Evolutionary conservation across 2,329 filamentous ascomycete species (phyloP).

Genomic region (Colletotrichum plurivorum): DNA sequence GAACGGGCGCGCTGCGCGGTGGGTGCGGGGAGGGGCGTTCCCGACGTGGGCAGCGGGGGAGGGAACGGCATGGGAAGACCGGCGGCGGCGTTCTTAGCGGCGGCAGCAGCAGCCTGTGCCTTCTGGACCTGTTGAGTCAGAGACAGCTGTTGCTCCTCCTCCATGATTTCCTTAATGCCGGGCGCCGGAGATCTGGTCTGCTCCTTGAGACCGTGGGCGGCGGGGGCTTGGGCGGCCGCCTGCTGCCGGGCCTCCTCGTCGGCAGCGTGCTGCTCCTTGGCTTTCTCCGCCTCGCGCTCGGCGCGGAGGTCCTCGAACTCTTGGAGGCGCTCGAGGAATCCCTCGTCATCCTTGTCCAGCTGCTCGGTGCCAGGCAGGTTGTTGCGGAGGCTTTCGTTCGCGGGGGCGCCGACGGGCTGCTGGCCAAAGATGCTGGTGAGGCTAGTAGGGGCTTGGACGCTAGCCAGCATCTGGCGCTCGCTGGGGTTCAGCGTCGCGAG

Average conservation of each 20-base stretch:
- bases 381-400: slow-evolving; percentile 58
- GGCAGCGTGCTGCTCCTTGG: slow-evolving; percentile 44
- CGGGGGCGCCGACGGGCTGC: slow-evolving; percentile 55
- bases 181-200: slow-evolving; percentile 26
- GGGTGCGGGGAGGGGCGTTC: slow-evolving; percentile 88
- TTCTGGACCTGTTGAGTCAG: slow-evolving; percentile 89
- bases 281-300: slow-evolving; percentile 74
- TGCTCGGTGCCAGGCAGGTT: slow-evolving; percentile 66
- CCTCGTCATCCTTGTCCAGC: slow-evolving; percentile 68
- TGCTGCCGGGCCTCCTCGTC: slow-evolving; percentile 41
- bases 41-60: slow-evolving; percentile 79
- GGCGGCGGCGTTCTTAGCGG: slow-evolving; percentile 64
- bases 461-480: slow-evolving; percentile 68
- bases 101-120: slow-evolving; percentile 67
- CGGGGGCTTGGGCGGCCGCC: slow-evolving; percentile 23
- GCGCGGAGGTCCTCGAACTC: slow-evolving; percentile 86
- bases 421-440: slow-evolving; percentile 45
- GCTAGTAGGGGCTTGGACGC: slow-evolving; percentile 51
- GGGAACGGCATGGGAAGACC: slow-evolving; percentile 84
- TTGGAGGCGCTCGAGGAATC: slow-evolving; percentile 79
- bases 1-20: slow-evolving; percentile 88
- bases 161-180: slow-evolving; percentile 41
- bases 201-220: slow-evolving; percentile 39
- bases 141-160: slow-evolving; percentile 64
- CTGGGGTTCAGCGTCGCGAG: slow-evolving; percentile 73